phyloP scores from a whole-genome alignment of 176 grass and related monocot species.

The Phyllostachys edulis region DNA sequence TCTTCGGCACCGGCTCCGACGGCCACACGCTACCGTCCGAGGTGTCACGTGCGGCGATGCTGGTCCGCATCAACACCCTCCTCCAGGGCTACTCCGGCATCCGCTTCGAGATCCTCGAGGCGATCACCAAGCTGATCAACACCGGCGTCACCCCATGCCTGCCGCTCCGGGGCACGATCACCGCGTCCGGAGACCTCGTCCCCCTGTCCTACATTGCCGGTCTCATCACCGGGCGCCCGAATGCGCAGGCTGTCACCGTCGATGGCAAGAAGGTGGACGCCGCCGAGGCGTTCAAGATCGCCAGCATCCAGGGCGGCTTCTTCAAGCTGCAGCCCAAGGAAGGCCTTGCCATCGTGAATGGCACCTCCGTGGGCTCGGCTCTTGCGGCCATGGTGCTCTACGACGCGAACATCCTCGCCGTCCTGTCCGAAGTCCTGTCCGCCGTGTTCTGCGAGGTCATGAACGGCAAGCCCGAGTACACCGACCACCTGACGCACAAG shows the following conservation, averaged over 20 bases:
- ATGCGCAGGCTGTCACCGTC: conserved; percentile 51
- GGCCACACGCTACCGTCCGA: conserved; percentile 48
- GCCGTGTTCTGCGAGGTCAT: conserved; percentile 83
- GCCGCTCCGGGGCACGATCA: conserved; percentile 61
- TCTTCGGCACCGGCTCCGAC: conserved; percentile 53
- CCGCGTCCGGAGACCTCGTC: conserved; percentile 64
- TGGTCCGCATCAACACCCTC: conserved; percentile 62
- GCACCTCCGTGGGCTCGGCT: conserved; percentile 71
- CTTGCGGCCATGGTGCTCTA: conserved; percentile 66
- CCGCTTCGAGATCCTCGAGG: conserved; percentile 69
- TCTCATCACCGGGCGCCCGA: conserved; percentile 55
- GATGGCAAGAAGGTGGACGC: conserved; percentile 66
- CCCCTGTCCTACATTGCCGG: conserved; percentile 65
- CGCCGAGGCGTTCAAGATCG: conserved; percentile 62
- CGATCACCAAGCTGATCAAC: conserved; percentile 60
- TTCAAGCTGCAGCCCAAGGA: conserved; percentile 90
- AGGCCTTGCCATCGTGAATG: conserved; percentile 76
- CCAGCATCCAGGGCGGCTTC: conserved; percentile 57
- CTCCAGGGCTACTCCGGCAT: conserved; percentile 71
- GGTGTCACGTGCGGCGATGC: conserved; percentile 59
- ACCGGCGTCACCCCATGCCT: conserved; percentile 52
- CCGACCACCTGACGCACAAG: conserved; percentile 82
- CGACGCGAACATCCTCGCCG: conserved; percentile 69
- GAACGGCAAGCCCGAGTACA: conserved; percentile 82
- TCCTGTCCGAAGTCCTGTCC: conserved; percentile 60